Evolutionary conservation across 2,329 filamentous ascomycete genomes (phyloP).

Genomic region (Ophiostoma ulmi): DNA sequence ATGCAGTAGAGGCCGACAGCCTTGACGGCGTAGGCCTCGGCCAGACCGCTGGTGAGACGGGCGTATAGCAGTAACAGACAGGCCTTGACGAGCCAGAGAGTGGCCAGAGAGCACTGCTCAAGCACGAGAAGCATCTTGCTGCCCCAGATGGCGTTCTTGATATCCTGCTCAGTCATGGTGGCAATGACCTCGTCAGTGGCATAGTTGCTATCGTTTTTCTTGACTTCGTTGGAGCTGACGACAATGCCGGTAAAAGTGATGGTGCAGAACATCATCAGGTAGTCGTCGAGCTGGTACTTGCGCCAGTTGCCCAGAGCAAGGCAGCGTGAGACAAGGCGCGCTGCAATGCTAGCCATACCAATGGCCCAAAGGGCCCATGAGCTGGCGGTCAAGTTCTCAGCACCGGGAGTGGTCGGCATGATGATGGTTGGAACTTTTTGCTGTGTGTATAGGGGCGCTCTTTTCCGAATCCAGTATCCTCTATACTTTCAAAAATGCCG

Average conservation of each 20-base stretch:
- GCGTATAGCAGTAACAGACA: constrained; percentile 50
- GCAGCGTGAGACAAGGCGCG: constrained; percentile 31
- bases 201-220: constrained; percentile 43
- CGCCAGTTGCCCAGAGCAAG: constrained; percentile 42
- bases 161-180: constrained; percentile 43
- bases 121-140: constrained; percentile 51
- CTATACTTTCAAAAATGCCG: neutral
- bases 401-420: neutral
- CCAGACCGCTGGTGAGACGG: constrained; percentile 42
- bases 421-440: neutral
- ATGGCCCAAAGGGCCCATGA: constrained; percentile 29
- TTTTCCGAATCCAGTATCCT: neutral
- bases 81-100: constrained; percentile 49
- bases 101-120: constrained; percentile 48
- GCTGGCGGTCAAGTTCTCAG: constrained; percentile 14
- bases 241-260: constrained; percentile 42
- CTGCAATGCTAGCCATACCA: constrained; percentile 25
- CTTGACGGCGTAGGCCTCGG: constrained; percentile 34
- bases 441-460: neutral
- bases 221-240: constrained; percentile 41
- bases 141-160: constrained; percentile 43
- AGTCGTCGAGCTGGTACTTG: constrained; percentile 53
- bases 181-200: constrained; percentile 36
- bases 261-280: constrained; percentile 49
- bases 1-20: constrained; percentile 34